Evolutionary conservation across 208 protist genomes (phyloP).

Genomic region (Willaertia magna): DNA sequence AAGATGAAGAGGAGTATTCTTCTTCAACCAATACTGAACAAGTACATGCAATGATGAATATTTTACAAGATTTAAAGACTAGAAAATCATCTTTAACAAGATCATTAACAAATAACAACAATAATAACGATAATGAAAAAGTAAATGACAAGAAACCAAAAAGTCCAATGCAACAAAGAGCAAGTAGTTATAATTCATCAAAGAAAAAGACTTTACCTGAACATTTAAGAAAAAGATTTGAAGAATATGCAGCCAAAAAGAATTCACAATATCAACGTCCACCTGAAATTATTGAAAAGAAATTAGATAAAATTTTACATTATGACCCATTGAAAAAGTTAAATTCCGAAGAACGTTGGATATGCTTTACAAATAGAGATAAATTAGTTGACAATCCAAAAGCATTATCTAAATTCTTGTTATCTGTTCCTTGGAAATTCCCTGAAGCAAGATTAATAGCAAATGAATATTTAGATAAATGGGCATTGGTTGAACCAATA

Average conservation of each 20-base stretch:
- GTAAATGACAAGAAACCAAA: neutral
- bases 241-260: neutral
- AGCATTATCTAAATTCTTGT: slow-evolving; percentile 53
- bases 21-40: neutral
- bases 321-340: neutral
- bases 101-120: neutral
- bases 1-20: neutral
- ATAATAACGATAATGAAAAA: neutral
- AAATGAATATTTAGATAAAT: slow-evolving; percentile 40
- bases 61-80: neutral
- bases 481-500: slow-evolving; percentile 40
- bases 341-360: neutral
- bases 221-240: neutral
- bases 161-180: neutral
- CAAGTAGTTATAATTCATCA: neutral
- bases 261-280: neutral
- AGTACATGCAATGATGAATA: neutral
- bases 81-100: neutral
- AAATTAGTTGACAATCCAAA: slow-evolving; percentile 21
- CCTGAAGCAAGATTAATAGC: slow-evolving; percentile 47
- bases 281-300: neutral
- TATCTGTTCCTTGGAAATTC: slow-evolving; percentile 48
- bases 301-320: neutral
- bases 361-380: neutral
- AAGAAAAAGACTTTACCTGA: neutral